A percentile compares a stretch with the other conserved stretches of the same genome.
These are phyloP conservation scores for Dentipellis fragilis DNA, from an alignment of 768 basidiomycete species.

Conservation along the genomic window DNA sequence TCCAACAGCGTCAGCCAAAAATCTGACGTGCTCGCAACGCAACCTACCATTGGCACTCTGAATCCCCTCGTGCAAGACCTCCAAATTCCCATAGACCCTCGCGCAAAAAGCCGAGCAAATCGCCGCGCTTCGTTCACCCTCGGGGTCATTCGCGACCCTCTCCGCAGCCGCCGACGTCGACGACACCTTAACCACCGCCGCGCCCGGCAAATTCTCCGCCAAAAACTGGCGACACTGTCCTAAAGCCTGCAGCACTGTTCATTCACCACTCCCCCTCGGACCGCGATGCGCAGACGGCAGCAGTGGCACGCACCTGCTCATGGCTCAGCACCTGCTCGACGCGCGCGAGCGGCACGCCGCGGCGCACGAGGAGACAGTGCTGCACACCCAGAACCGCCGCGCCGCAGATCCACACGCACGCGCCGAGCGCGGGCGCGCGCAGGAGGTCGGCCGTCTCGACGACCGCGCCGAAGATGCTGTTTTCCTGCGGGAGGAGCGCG, in stretches of 20 bases:
- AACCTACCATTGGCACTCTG: conserved; percentile 47
- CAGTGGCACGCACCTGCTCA: conserved; percentile 48
- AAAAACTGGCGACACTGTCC: conserved; percentile 72
- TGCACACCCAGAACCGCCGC: conserved; percentile 49
- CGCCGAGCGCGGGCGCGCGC: conserved; percentile 29
- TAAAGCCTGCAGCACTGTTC: conserved; percentile 40
- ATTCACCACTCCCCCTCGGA: not conserved
- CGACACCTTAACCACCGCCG: conserved; percentile 41
- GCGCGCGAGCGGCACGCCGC: conserved; percentile 44
- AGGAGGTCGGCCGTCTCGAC: conserved; percentile 65
- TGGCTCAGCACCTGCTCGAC: conserved; percentile 62
- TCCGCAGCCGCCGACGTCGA: conserved; percentile 71
- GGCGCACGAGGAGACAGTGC: conserved; percentile 59
- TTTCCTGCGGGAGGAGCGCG: conserved; percentile 75
- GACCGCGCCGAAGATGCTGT: conserved; percentile 65
- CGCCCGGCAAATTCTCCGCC: conserved; percentile 38
- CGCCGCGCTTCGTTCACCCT: conserved; percentile 46
- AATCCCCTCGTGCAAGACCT: conserved; percentile 50
- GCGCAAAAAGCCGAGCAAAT: conserved; percentile 65
- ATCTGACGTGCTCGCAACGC: not conserved
- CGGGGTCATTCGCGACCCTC: conserved; percentile 28
- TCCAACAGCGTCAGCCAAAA: not conserved
- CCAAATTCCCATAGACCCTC: conserved; percentile 48
- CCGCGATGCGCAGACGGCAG: not conserved
- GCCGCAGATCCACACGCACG: conserved; percentile 45